Conservation (phyloP, 176 grass and related monocot genomes). For the Eragrostis nindensis region DNA sequence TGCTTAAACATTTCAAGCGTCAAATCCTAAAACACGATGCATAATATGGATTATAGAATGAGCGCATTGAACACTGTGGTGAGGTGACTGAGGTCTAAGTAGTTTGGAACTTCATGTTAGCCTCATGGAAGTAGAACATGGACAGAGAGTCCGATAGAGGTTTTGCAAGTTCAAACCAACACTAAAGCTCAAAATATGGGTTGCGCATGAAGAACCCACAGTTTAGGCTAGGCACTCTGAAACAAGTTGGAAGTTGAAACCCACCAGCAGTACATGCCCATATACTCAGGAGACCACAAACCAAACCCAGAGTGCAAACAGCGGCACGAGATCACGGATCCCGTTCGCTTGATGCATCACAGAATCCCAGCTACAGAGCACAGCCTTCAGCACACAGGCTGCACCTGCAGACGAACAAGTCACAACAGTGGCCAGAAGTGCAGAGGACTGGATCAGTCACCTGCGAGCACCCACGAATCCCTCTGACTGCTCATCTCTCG, state of each 20-base stretch:
- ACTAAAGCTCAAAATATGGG: background rate
- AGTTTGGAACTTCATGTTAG: background rate
- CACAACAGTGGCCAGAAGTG: background rate
- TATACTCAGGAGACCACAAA: background rate
- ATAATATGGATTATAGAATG: background rate
- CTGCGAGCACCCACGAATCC: slow-evolving; percentile 11
- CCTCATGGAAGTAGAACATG: background rate
- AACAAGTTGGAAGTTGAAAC: background rate
- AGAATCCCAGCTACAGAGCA: background rate
- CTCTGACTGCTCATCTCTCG: background rate
- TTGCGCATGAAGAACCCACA: background rate
- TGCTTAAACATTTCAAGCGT: slow-evolving; percentile 19
- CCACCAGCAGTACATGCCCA: background rate
- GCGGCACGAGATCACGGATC: background rate
- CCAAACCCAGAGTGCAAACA: background rate
- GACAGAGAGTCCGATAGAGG: background rate
- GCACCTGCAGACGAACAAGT: background rate
- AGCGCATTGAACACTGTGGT: background rate
- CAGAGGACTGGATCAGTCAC: background rate
- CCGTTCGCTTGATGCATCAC: background rate
- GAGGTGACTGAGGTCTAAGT: background rate
- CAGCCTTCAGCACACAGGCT: background rate
- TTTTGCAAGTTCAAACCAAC: background rate
- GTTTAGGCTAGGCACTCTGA: background rate
- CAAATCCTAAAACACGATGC: background rate